Percentiles rank a stretch among this genome's conserved stretches.
phyloP scores from a whole-genome alignment of 768 basidiomycete genomes.

The Suillus subalutaceus region DNA sequence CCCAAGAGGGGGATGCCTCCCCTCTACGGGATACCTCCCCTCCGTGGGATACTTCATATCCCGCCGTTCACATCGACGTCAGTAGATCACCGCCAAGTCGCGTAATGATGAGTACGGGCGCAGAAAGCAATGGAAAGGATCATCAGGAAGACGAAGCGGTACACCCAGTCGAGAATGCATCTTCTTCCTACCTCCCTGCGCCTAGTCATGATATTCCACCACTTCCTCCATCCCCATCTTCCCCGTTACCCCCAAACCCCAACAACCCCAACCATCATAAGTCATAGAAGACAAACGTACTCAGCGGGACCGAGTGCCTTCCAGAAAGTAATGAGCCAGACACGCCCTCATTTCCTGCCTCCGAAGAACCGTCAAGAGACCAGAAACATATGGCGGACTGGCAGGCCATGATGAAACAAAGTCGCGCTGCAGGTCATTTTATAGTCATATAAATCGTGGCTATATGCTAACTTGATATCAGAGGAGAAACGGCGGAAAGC shows the following conservation, averaged over 20 bases:
- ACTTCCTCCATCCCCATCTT: conserved; percentile 34
- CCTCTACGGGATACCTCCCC: conserved; percentile 16
- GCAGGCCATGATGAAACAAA: conserved; percentile 86
- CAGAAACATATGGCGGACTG: conserved; percentile 83
- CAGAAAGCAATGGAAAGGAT: neutral
- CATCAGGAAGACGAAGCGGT: neutral
- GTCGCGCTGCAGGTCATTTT: conserved; percentile 67
- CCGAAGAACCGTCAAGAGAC: conserved; percentile 82
- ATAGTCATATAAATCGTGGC: conserved; percentile 5
- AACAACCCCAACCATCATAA: conserved; percentile 17
- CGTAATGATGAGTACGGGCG: conserved; percentile 23
- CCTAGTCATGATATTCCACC: conserved; percentile 22
- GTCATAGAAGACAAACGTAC: conserved; percentile 49
- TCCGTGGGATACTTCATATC: conserved; percentile 32
- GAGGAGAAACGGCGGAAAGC: conserved; percentile 74
- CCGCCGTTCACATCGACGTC: conserved; percentile 47
- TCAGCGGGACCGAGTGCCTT: conserved; percentile 70
- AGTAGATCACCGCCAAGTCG: conserved; percentile 38
- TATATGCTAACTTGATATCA: conserved; percentile 27
- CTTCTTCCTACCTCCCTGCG: conserved; percentile 1
- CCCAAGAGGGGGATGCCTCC: conserved; percentile 8
- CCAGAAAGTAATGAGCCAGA: conserved; percentile 82
- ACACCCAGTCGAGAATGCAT: neutral
- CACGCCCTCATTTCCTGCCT: conserved; percentile 82
- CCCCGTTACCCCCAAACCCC: conserved; percentile 28